Percentiles rank a stretch among this genome's conserved stretches.
These are phyloP conservation scores for Fusarium torulosum DNA, from an alignment of 2,329 filamentous ascomycete genomes.

Conservation along the genomic window DNA sequence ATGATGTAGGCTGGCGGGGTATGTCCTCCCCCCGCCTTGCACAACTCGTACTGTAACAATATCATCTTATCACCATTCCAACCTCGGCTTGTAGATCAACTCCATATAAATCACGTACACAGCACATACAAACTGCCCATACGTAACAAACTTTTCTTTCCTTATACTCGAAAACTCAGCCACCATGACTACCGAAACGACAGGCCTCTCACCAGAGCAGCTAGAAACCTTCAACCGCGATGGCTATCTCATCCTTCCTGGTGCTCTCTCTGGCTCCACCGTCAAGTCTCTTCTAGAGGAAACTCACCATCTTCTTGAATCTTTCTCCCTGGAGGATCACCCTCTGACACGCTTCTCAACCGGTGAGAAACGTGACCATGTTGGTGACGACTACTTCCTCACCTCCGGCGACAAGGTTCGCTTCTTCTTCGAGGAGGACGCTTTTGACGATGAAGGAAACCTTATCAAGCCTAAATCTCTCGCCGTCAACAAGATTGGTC, in stretches of 20 bases:
- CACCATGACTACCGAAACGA: constrained; percentile 35
- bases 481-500: constrained; percentile 91
- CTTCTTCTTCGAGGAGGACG: constrained; percentile 98
- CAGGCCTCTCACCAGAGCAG: constrained; percentile 78
- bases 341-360: constrained; percentile 96
- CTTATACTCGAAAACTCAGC: neutral
- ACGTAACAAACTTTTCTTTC: neutral
- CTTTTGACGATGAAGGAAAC: constrained; percentile 74
- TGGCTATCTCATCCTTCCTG: constrained; percentile 89
- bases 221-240: constrained; percentile 79
- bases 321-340: constrained; percentile 84
- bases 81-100: constrained; percentile 13
- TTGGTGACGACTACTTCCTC: constrained; percentile 96
- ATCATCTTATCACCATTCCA: constrained; percentile 24
- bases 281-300: constrained; percentile 78
- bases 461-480: constrained; percentile 83
- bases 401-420: constrained; percentile 89
- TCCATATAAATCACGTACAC: no score
- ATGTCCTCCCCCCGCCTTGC: constrained; percentile 43
- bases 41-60: constrained; percentile 20
- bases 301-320: constrained; percentile 78
- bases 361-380: constrained; percentile 79
- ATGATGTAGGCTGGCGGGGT: constrained; percentile 36
- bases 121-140: neutral
- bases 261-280: constrained; percentile 76